Base-by-base conservation (phyloP, 345 rosid genomes). In the Draba incana region DNA sequence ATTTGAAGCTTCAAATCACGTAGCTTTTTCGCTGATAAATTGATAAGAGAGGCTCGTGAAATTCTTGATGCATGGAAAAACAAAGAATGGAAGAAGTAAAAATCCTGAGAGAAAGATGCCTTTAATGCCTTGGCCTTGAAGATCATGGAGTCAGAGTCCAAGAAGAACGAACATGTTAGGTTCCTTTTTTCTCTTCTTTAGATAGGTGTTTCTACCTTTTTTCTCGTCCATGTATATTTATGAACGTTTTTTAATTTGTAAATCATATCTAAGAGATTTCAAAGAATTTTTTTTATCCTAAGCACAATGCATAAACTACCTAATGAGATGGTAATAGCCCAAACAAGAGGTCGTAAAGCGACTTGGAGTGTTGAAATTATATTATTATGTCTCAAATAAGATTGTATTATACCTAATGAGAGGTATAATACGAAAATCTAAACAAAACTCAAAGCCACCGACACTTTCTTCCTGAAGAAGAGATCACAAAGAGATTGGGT, bases 141-240 rank as follows among this genome's bases (percentile, higher is more conserved):
- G 74, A 71, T 57, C 77, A 30, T 82, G 83, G 75, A 78, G 82
- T 68, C 81, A 64, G 66, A 80, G 78, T 78, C 87, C 89, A 4
- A 79, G 79, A 74, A 69, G 79, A 41, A 71, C 20, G 20, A 20
- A 20, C 49, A 64, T 76, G 81, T 62, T 81, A 77, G 71, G 66
- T 69, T 60, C 81, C 84, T 16, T 84, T 75, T 82, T 75, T 82
- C 68, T 76, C 92, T 67, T 63, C 83, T 42, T 75, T 87, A 31
- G 92, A 83, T 47, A 72, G 90, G 70, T 85, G 75, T 46, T 35
- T 15, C 24, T 10, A 48, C 7, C 5, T 45, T 53, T 59, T 47
- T 20, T 20, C 20, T 20, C 20, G 20, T 5, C 31, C 4, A 7
- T 44, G 68, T 74, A 66, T 5, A 74, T 59, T 44, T 9, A 50